These are phyloP conservation scores for Sporobolomyces pararoseus DNA, from an alignment of 768 basidiomycete species.

Conservation along the genomic window DNA sequence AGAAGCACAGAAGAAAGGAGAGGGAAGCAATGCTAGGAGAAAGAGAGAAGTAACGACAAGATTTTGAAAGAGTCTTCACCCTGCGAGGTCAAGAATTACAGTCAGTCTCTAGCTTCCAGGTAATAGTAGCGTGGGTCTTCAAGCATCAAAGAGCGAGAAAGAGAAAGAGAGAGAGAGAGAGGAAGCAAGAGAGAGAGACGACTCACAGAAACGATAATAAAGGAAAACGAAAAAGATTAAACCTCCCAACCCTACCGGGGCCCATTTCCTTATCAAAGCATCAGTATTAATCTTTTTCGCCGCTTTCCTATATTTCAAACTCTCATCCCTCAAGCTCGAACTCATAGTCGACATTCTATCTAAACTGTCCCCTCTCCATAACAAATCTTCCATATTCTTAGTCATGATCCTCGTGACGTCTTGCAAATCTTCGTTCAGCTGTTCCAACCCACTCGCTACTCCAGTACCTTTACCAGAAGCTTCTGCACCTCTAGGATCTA, in stretches of 20 bases:
- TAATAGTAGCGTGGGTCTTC: too few relatives aligned
- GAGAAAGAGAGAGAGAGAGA: too few relatives aligned
- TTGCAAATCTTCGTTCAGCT: constrained; percentile 89
- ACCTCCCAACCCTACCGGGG: constrained; percentile 76
- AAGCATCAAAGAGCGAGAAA: too few relatives aligned
- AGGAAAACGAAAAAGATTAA: constrained; percentile 64
- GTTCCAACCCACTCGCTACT: constrained; percentile 64
- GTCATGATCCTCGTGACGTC: constrained; percentile 99
- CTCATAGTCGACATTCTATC: constrained; percentile 98
- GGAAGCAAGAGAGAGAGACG: background rate
- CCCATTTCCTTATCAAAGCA: constrained; percentile 92
- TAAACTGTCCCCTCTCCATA: constrained; percentile 96
- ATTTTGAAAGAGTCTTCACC: too few relatives aligned
- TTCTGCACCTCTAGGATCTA: constrained; percentile 79
- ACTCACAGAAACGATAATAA: constrained; percentile 53
- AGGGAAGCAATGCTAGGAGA: too few relatives aligned
- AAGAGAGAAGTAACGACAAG: too few relatives aligned
- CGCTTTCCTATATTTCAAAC: constrained; percentile 93
- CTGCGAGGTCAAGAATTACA: too few relatives aligned
- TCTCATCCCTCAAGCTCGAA: constrained; percentile 87
- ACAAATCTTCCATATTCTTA: constrained; percentile 98
- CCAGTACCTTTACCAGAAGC: constrained; percentile 50
- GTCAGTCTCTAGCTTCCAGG: too few relatives aligned
- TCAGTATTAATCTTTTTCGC: constrained; percentile 85
- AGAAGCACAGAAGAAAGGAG: too few relatives aligned